Evolutionary conservation across 768 basidiomycete species (phyloP).

Genomic region (Nidula microcarpa): DNA sequence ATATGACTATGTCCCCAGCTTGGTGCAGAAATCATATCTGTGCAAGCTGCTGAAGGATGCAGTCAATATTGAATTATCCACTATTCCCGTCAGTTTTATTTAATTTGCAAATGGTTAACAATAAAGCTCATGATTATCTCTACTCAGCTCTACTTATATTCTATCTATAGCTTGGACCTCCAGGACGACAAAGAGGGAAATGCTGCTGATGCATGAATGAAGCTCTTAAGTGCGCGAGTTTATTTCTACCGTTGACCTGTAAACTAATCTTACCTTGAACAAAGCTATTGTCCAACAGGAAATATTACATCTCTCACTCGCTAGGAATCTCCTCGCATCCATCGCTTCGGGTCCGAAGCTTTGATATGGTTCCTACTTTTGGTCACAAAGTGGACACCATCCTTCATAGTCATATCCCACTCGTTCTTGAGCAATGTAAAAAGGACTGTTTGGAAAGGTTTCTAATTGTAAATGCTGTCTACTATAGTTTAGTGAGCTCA

Average conservation of each 20-base stretch:
- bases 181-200: slow-evolving; percentile 6
- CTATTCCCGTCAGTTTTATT: slow-evolving; percentile 11
- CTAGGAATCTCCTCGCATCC: slow-evolving; percentile 17
- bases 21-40: too few species aligned
- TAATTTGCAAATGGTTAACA: neutral
- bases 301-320: slow-evolving; percentile 21
- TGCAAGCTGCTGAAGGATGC: slow-evolving; percentile 15
- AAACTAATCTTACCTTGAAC: neutral
- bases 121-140: neutral
- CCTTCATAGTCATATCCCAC: slow-evolving; percentile 4
- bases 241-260: neutral
- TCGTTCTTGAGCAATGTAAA: slow-evolving; percentile 1
- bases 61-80: slow-evolving; percentile 18
- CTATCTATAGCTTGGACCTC: slow-evolving; percentile 18
- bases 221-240: slow-evolving; percentile 7
- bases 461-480: neutral
- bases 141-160: slow-evolving; percentile 16
- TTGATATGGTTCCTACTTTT: slow-evolving; percentile 9
- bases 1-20: too few species aligned
- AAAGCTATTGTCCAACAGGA: slow-evolving; percentile 19
- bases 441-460: neutral
- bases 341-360: slow-evolving; percentile 15
- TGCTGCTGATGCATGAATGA: slow-evolving; percentile 9
- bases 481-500: neutral
- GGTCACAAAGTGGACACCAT: slow-evolving; percentile 12